phyloP scores from a whole-genome alignment of 2,329 filamentous ascomycete genomes.

The Paramyrothecium sp. region DNA sequence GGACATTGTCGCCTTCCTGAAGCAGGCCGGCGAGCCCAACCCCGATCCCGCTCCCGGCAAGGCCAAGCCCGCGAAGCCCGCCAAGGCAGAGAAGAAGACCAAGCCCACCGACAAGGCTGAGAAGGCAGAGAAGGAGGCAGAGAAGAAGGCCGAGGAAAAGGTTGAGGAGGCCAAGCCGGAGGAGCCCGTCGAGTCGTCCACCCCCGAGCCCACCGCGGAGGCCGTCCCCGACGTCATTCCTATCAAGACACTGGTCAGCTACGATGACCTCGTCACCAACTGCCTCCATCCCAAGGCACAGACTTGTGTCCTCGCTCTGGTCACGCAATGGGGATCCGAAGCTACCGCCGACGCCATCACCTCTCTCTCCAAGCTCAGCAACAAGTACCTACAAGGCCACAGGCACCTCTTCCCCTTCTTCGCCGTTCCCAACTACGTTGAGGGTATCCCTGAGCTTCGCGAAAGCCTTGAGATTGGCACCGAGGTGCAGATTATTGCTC shows the following conservation, averaged over 20 bases:
- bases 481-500: conserved; percentile 70
- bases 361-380: conserved; percentile 69
- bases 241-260: conserved; percentile 63
- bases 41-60: conserved; percentile 59
- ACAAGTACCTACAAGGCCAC: conserved; percentile 68
- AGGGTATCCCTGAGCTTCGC: conserved; percentile 39
- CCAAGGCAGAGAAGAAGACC: conserved; percentile 38
- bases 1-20: conserved; percentile 77
- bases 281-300: conserved; percentile 76
- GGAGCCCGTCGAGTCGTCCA: conserved; percentile 26
- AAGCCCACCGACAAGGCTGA: conserved; percentile 36
- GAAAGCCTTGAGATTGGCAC: conserved; percentile 56
- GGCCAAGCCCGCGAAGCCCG: conserved; percentile 33
- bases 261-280: conserved; percentile 62
- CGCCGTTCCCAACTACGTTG: conserved; percentile 58
- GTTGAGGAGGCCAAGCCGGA: conserved; percentile 22
- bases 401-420: conserved; percentile 81
- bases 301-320: conserved; percentile 79
- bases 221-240: conserved; percentile 45
- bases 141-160: conserved; percentile 28
- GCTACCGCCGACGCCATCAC: conserved; percentile 56
- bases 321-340: conserved; percentile 52
- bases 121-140: conserved; percentile 23
- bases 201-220: conserved; percentile 8
- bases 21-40: conserved; percentile 76